Evolutionary conservation across 2,329 filamentous ascomycete genomes (phyloP).

Genomic region (Scorias spongiosa): DNA sequence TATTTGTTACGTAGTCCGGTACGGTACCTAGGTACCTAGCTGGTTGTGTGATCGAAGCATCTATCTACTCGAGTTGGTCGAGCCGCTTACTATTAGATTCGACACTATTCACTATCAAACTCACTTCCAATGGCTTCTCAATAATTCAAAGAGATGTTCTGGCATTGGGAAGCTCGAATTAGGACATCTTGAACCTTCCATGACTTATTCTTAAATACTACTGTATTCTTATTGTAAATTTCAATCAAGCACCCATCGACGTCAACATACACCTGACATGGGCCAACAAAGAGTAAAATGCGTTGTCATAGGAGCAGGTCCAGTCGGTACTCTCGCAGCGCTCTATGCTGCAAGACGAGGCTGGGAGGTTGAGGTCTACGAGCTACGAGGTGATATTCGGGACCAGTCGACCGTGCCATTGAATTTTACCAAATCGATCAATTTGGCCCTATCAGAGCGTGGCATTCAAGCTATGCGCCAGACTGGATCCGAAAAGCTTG

Average conservation of each 20-base stretch:
- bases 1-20: too few relatives aligned
- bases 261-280: conserved; percentile 1
- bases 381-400: conserved; percentile 78
- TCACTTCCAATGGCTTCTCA: too few relatives aligned
- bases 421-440: conserved; percentile 98
- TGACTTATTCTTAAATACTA: too few relatives aligned
- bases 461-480: conserved; percentile 77
- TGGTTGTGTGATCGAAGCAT: too few relatives aligned
- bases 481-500: conserved; percentile 49
- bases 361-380: conserved; percentile 84
- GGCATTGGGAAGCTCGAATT: not conserved
- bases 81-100: too few relatives aligned
- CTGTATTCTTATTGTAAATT: too few relatives aligned
- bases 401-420: conserved; percentile 68
- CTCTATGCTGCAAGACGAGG: conserved; percentile 83
- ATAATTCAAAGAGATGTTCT: not conserved
- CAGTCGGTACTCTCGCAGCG: conserved; percentile 81
- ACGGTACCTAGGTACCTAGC: too few relatives aligned
- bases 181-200: not conserved
- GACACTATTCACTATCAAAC: too few relatives aligned
- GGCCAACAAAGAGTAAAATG: conserved; percentile 11
- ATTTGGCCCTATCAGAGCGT: conserved; percentile 82
- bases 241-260: too few relatives aligned
- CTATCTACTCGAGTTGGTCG: too few relatives aligned
- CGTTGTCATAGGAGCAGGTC: conserved; percentile 79